phyloP scores from a whole-genome alignment of 371 early-diverging fungal genomes.

The Mucor irregularis region DNA sequence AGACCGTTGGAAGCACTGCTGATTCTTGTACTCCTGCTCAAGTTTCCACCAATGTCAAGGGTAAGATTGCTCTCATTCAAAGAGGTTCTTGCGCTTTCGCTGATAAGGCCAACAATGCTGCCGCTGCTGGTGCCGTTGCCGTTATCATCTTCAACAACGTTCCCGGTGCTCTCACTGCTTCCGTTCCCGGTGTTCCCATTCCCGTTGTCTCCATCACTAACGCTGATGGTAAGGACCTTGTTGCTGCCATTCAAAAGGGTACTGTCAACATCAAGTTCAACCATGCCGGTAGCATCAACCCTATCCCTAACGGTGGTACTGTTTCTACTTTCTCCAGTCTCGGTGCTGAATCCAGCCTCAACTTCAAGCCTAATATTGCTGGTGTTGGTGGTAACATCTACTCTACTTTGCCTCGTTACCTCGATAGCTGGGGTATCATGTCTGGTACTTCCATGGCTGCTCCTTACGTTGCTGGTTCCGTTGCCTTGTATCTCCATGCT shows the following conservation, averaged over 20 bases:
- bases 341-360: conserved; percentile 33
- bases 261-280: conserved; percentile 14
- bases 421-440: conserved; percentile 44
- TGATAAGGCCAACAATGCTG: conserved; percentile 47
- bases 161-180: conserved; percentile 19
- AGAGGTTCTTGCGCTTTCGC: conserved; percentile 59
- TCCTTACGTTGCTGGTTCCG: conserved; percentile 70
- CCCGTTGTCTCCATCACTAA: conserved; percentile 38
- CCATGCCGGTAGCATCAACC: conserved; percentile 8
- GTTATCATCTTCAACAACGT: conserved; percentile 50
- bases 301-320: conserved; percentile 31
- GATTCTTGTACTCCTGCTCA: conserved; percentile 24
- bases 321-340: conserved; percentile 46
- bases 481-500: conserved; percentile 59
- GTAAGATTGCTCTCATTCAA: conserved; percentile 52
- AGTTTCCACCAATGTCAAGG: conserved; percentile 25
- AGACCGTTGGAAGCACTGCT: conserved; percentile 9
- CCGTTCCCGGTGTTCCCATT: conserved; percentile 16
- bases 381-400: conserved; percentile 70
- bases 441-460: conserved; percentile 65
- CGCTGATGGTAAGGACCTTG: conserved; percentile 24
- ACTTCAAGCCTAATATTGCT: conserved; percentile 57
- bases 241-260: conserved; percentile 19
- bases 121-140: conserved; percentile 49
- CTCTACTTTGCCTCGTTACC: conserved; percentile 55